These are phyloP conservation scores for Ustilago curta DNA, from an alignment of 1,284 basidiomycete species.

Conservation along the genomic window DNA sequence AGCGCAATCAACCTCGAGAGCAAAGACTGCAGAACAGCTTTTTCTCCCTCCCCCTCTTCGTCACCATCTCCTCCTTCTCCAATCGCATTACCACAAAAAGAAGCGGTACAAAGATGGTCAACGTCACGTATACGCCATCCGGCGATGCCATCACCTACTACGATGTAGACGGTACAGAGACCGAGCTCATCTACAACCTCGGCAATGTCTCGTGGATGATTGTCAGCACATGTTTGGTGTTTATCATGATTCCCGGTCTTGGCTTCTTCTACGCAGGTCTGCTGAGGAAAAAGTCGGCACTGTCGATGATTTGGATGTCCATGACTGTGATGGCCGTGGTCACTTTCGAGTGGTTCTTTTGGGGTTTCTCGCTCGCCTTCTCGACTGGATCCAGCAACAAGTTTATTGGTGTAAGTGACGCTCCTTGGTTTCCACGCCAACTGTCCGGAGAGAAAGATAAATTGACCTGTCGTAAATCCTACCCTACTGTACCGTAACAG, in stretches of 20 bases:
- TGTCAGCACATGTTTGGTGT: slow-evolving; percentile 74
- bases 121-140: slow-evolving; percentile 37
- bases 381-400: slow-evolving; percentile 66
- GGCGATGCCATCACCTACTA: slow-evolving; percentile 36
- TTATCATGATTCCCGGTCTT: slow-evolving; percentile 84
- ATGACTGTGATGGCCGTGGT: slow-evolving; percentile 82
- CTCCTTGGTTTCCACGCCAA: background rate
- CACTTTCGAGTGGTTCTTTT: slow-evolving; percentile 75
- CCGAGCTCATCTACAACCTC: slow-evolving; percentile 67
- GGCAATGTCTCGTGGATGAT: slow-evolving; percentile 74
- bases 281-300: slow-evolving; percentile 85
- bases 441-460: too few species aligned
- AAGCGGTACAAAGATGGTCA: slow-evolving; percentile 38
- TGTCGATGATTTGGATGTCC: slow-evolving; percentile 89
- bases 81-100: background rate
- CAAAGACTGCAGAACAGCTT: too few species aligned
- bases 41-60: background rate
- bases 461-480: background rate
- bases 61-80: background rate
- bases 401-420: slow-evolving; percentile 71
- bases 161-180: slow-evolving; percentile 15
- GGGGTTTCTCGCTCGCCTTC: slow-evolving; percentile 71
- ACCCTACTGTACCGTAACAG: slow-evolving; percentile 69
- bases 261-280: slow-evolving; percentile 87
- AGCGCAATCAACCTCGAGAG: too few species aligned